phyloP scores from a whole-genome alignment of 805 yeast genomes.

The Saturnispora gosingensis region DNA sequence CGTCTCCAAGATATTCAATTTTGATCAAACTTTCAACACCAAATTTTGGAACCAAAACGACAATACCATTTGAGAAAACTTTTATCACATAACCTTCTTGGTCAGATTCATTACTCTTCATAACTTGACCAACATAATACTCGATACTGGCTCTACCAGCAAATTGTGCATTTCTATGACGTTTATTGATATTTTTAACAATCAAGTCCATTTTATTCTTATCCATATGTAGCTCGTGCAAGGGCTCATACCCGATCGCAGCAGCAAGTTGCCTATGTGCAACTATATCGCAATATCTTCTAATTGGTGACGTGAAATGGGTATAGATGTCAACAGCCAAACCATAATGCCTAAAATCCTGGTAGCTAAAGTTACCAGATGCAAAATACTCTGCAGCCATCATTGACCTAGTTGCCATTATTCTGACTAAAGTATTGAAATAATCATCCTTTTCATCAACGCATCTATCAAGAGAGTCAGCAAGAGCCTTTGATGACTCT shows the following conservation, averaged over 20 bases:
- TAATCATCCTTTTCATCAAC: conserved; percentile 76
- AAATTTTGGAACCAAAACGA: conserved; percentile 87
- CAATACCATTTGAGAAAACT: conserved; percentile 90
- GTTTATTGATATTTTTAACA: conserved; percentile 79
- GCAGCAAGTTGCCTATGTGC: conserved; percentile 97
- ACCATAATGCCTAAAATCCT: conserved; percentile 95
- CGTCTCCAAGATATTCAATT: conserved; percentile 64
- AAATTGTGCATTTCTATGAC: conserved; percentile 97
- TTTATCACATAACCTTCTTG: conserved; percentile 90
- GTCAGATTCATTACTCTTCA: conserved; percentile 69
- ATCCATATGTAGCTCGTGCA: conserved; percentile 77
- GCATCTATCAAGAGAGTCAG: conserved; percentile 88
- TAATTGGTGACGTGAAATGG: conserved; percentile 96
- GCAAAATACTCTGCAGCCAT: conserved; percentile 98
- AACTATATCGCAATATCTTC: conserved; percentile 96
- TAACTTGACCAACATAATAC: conserved; percentile 95
- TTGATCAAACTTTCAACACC: conserved; percentile 93
- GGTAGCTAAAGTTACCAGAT: conserved; percentile 79
- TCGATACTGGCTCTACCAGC: conserved; percentile 98
- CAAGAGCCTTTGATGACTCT: conserved; percentile 83
- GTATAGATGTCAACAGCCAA: conserved; percentile 95
- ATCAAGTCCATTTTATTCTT: conserved; percentile 83
- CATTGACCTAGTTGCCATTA: conserved; percentile 98
- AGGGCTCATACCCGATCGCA: conserved; percentile 88
- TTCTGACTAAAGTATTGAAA: conserved; percentile 86